Conservation (phyloP, 1,284 basidiomycete genomes). For the Puccinia hordei region DNA sequence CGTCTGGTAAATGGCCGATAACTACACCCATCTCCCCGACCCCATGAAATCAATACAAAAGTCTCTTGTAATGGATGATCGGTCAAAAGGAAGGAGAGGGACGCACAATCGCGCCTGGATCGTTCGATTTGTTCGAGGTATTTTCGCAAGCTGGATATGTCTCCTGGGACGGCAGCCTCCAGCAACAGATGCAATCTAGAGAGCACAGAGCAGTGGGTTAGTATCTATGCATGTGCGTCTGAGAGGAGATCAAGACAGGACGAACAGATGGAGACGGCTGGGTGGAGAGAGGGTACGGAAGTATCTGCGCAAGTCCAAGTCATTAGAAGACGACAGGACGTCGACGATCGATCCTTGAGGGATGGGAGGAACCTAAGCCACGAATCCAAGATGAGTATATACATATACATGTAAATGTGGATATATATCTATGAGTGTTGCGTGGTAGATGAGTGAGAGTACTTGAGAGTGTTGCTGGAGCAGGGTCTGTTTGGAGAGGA, state of each 20-base stretch:
- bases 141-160: slow-evolving; percentile 20
- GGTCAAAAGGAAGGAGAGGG: background rate
- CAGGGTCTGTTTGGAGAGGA: background rate
- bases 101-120: slow-evolving; percentile 39
- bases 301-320: slow-evolving; percentile 12
- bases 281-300: slow-evolving; percentile 22
- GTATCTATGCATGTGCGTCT: background rate
- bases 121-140: slow-evolving; percentile 40
- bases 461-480: background rate
- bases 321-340: slow-evolving; percentile 9
- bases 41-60: no score
- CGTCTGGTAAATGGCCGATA: slow-evolving; percentile 33
- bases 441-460: background rate
- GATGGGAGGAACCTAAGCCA: background rate
- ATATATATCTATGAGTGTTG: no score
- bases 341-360: slow-evolving; percentile 17
- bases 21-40: background rate
- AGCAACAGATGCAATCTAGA: slow-evolving; percentile 36
- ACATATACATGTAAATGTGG: no score
- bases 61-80: no score
- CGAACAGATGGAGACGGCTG: slow-evolving; percentile 36
- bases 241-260: background rate
- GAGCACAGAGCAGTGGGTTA: background rate
- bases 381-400: no score
- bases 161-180: slow-evolving; percentile 38